Percentiles rank a stretch among this genome's conserved stretches.
These are phyloP conservation scores for Haplosporangium gracile DNA, from an alignment of 192 early-diverging fungal species.

Conservation along the genomic window DNA sequence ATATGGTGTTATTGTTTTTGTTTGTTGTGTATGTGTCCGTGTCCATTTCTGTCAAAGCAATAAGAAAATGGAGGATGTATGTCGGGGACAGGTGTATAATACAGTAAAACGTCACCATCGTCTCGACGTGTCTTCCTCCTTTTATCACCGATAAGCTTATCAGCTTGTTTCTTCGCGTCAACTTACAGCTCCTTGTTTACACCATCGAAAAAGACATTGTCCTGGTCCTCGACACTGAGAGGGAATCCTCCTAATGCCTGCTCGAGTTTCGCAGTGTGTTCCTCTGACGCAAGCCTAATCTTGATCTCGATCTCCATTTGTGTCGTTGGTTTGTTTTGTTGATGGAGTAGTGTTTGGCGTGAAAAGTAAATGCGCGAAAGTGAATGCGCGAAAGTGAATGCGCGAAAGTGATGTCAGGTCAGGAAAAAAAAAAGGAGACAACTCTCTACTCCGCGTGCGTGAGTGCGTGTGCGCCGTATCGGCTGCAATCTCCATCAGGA, in stretches of 20 bases:
- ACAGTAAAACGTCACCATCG: neutral
- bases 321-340: neutral
- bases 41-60: neutral
- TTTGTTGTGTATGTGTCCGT: neutral
- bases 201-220: constrained; percentile 55
- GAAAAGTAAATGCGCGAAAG: neutral
- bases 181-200: constrained; percentile 37
- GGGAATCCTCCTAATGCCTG: constrained; percentile 22
- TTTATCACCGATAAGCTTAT: neutral
- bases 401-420: neutral
- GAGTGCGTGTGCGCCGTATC: neutral
- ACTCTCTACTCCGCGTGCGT: neutral
- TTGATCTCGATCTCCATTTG: constrained; percentile 56
- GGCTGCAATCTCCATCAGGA: neutral
- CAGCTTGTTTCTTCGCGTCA: neutral
- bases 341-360: neutral
- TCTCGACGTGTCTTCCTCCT: neutral
- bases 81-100: neutral
- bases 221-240: constrained; percentile 30
- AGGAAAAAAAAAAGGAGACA: neutral
- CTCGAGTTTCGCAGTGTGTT: constrained; percentile 33
- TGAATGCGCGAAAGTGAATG: neutral
- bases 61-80: neutral
- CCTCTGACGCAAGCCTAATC: constrained; percentile 42
- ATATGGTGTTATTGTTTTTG: neutral